Evolutionary conservation across 371 early-diverging fungal species (phyloP), one percentile per base, ranked within the genome.

Genomic region (Actinomucor elegans): DNA sequence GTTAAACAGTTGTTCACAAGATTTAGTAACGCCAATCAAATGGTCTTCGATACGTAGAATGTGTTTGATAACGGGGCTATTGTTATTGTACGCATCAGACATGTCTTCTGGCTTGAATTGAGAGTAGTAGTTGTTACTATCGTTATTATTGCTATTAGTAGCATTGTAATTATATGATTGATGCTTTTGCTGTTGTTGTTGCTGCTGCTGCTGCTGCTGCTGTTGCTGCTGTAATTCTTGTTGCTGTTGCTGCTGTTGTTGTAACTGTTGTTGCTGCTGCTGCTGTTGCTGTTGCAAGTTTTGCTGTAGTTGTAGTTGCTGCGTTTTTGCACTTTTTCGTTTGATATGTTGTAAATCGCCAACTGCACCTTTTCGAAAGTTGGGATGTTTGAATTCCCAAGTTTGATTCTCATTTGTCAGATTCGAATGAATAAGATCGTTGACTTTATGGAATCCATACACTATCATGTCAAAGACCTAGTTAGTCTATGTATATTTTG

Each of bases 381-480:
- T 76, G 1, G 81, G 81, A 56, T 87, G 85, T 56, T 79, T 76
- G 59, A 87, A 87, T 55, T 87, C 87, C 87, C 87, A 87, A n/a
- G 79, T 79, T 48, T 87, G 84, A 33, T 73, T 79, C 52, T 81
- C 80, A 46, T 68, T 77, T 35, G 68, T 75, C 14, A 81, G 54
- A 23, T 79, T 76, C 17, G 81, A 79, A 47, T 82, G 84, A 46
- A 83, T 80, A 59, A 84, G 69, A 47, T 85, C 83, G 49, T 84
- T 84, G n/a, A 84, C 80, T 66, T 81, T 84, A 40, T 79, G 72
- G 33, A 79, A 75, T 20, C 75, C 76, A 56, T 81, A 80, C 81
- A 80, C 81, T 80, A 44, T 38, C 32, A 34, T 24, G 3, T 4
- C 9, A 38, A 14, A 29, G 3, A 24, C n/a, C n/a, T n/a, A n/a